Base-by-base conservation (phyloP, 2,329 filamentous ascomycete genomes). In the Orbilia blumenaviensis region DNA sequence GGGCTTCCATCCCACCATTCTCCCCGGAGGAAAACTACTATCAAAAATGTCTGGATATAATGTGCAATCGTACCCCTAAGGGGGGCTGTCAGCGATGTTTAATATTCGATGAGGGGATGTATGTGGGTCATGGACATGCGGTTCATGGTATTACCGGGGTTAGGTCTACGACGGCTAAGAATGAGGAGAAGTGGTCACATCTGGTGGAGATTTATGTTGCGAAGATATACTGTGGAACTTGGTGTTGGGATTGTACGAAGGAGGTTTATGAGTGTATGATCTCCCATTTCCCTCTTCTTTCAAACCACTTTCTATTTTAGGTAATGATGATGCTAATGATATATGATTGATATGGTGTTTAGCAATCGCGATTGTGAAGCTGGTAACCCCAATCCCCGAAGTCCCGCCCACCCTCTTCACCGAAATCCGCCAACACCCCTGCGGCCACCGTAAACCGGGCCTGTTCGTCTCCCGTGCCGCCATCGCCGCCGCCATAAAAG, bases 161-260 rank as follows among this genome's bases (percentile, higher is more conserved):
- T n/a, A 41, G 29, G 6, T 10, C 23, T 14, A 58, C 12, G 1
- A 23, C 21, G 8, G 42, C 48, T 21, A 76, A 67, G 44, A 64
- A 67, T 3, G 71, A 75, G 3, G 71, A 68, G 36, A 63, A 58
- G 44, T 32, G 36, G 16, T 34, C 21, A 2, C 62, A 75, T 5
- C 18, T 68, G 54, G 62, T 75, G 36, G 71, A 75, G 32, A 66
- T 75, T 8, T 68, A 63, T 14, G 54, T 75, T 25, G 63, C 54
- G 3, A 56, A 48, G 29, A 23, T 75, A 3, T 75, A 44, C 23
- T 38, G 52, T 36, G 71, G 71, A 2, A 75, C 71, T 0, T 75
- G 71, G 71, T 75, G 71, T 21, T 75, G 54, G 54, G 56, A 63
- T 4, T 75, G 71, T 21, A 41, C 71, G 1, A 62, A 54, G 6